A percentile compares a stretch with the other conserved stretches of the same genome.
Evolutionary conservation across 2,329 filamentous ascomycete genomes (phyloP).

Genomic region (Pyricularia sp.): DNA sequence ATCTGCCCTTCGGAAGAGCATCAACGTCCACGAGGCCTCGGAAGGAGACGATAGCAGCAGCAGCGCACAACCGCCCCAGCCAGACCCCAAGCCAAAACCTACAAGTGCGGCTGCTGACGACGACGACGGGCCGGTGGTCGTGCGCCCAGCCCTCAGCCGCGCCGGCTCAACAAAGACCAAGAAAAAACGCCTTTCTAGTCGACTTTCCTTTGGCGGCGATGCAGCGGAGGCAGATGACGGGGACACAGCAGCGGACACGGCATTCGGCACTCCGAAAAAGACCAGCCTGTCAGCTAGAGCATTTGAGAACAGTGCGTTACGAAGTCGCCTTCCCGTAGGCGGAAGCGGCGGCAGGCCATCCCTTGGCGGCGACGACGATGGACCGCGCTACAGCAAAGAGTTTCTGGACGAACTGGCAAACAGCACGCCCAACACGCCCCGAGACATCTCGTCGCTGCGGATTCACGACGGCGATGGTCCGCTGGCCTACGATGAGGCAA

Average conservation of each 20-base stretch:
- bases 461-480: slow-evolving; percentile 22
- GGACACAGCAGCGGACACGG: slow-evolving; percentile 30
- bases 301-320: slow-evolving; percentile 23
- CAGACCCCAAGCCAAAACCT: not conserved
- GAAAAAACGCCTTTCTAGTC: slow-evolving; percentile 51
- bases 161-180: slow-evolving; percentile 46
- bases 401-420: slow-evolving; percentile 75
- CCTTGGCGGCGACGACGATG: slow-evolving; percentile 44
- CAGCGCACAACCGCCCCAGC: not conserved
- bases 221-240: slow-evolving; percentile 34
- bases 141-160: slow-evolving; percentile 33
- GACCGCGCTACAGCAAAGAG: slow-evolving; percentile 74
- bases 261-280: slow-evolving; percentile 41
- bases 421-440: slow-evolving; percentile 73
- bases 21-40: slow-evolving; percentile 30
- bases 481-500: slow-evolving; percentile 29
- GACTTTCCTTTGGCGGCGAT: slow-evolving; percentile 62
- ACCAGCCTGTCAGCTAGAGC: slow-evolving; percentile 20
- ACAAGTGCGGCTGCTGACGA: slow-evolving; percentile 13
- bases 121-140: slow-evolving; percentile 31
- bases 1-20: slow-evolving; percentile 43
- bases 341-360: slow-evolving; percentile 31
- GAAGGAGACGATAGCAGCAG: not conserved
- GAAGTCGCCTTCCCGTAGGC: slow-evolving; percentile 22
- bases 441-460: slow-evolving; percentile 35